These are phyloP conservation scores for Acmispon strigosus DNA, from an alignment of 306 rosid species.

Conservation along the genomic window DNA sequence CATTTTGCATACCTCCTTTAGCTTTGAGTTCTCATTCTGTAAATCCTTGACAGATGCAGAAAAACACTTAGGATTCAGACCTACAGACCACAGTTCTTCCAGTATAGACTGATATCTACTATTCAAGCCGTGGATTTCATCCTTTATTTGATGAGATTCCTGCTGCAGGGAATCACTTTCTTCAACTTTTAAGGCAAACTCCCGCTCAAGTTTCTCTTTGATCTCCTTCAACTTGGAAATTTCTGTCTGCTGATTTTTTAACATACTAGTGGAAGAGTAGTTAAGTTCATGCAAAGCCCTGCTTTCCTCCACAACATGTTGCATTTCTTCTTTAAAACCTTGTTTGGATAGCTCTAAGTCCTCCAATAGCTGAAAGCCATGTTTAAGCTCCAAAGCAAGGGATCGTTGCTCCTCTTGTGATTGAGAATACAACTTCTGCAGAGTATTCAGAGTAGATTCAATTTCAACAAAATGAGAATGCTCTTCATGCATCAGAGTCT, in stretches of 20 bases:
- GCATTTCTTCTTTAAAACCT: constrained; percentile 63
- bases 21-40: constrained; percentile 58
- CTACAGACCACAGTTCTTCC: constrained; percentile 62
- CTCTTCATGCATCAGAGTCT: constrained; percentile 66
- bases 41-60: constrained; percentile 63
- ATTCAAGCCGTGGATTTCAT: constrained; percentile 55
- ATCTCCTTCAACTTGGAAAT: constrained; percentile 68
- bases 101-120: constrained; percentile 59
- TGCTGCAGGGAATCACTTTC: constrained; percentile 57
- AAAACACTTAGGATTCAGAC: constrained; percentile 59
- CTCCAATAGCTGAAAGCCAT: constrained; percentile 72
- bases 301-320: constrained; percentile 62
- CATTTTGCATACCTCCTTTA: constrained; percentile 53
- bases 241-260: constrained; percentile 61
- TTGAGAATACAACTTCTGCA: constrained; percentile 62
- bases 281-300: constrained; percentile 53
- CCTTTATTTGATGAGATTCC: constrained; percentile 58
- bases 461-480: constrained; percentile 63
- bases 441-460: constrained; percentile 63
- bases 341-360: constrained; percentile 65
- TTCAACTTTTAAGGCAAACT: constrained; percentile 51
- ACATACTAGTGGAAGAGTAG: constrained; percentile 38
- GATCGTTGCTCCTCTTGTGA: constrained; percentile 89
- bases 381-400: constrained; percentile 74
- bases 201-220: constrained; percentile 77